A percentile compares a stretch with the other conserved stretches of the same genome.
phyloP scores from a whole-genome alignment of 2,329 filamentous ascomycete species.

The Arthrobotrys conoides region DNA sequence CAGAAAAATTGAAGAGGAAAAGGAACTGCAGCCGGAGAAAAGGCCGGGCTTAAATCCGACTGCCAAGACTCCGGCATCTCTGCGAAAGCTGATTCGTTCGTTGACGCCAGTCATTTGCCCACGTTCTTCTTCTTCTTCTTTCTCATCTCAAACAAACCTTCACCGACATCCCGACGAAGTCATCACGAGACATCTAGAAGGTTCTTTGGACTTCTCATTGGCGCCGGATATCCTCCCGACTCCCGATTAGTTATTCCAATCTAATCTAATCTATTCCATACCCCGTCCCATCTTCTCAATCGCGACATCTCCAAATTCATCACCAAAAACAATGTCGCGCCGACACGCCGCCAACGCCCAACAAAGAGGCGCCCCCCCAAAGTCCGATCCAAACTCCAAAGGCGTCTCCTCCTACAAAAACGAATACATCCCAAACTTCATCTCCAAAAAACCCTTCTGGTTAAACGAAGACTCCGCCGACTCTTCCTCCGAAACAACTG shows the following conservation, averaged over 20 bases:
- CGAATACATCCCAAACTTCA: slow-evolving; percentile 98
- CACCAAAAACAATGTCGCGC: slow-evolving; percentile 43
- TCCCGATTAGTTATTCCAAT: slow-evolving; percentile 11
- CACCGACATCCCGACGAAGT: slow-evolving; percentile 27
- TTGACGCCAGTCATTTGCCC: slow-evolving; percentile 28
- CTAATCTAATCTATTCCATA: slow-evolving; percentile 37
- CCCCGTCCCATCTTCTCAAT: background rate
- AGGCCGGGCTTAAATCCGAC: slow-evolving; percentile 62
- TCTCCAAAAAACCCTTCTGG: slow-evolving; percentile 98
- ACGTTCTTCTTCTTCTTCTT: background rate
- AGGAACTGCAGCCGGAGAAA: slow-evolving; percentile 42
- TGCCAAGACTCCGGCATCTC: slow-evolving; percentile 33
- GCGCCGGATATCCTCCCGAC: slow-evolving; percentile 1
- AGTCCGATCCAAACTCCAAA: slow-evolving; percentile 50
- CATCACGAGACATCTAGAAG: slow-evolving; percentile 9
- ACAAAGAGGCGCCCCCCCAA: slow-evolving; percentile 36
- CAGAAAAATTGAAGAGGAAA: slow-evolving; percentile 56
- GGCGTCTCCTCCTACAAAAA: slow-evolving; percentile 74
- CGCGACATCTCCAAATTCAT: slow-evolving; percentile 7
- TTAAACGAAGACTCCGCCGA: slow-evolving; percentile 82
- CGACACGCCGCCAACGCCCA: slow-evolving; percentile 36
- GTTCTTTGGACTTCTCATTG: slow-evolving; percentile 8
- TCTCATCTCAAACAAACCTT: slow-evolving; percentile 6
- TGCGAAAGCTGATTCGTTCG: slow-evolving; percentile 13
- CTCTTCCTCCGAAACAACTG: slow-evolving; percentile 70